Conservation (phyloP, 2,329 filamentous ascomycete genomes). For the Plectosphaerella cucumerina region DNA sequence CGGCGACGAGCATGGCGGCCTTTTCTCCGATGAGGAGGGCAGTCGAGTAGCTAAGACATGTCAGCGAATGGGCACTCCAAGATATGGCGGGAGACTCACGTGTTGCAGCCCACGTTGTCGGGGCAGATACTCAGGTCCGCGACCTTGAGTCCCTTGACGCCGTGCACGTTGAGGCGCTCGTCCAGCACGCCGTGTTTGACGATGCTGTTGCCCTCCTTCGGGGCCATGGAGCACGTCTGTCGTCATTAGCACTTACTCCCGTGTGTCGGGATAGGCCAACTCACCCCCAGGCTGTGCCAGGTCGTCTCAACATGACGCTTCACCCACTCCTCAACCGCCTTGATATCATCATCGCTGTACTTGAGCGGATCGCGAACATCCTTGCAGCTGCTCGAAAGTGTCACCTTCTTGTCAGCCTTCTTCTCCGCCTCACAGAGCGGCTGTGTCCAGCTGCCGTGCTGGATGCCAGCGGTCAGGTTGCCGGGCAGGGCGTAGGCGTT, state of each 20-base stretch:
- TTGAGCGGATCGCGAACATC: conserved; percentile 58
- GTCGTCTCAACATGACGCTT: conserved; percentile 73
- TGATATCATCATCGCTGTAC: conserved; percentile 60
- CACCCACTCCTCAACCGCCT: conserved; percentile 65
- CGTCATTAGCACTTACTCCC: not conserved
- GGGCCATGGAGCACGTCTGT: conserved; percentile 72
- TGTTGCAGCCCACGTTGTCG: conserved; percentile 72
- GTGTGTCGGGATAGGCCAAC: conserved; percentile 6
- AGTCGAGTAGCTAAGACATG: conserved; percentile 53
- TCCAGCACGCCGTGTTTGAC: conserved; percentile 77
- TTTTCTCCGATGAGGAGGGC: conserved; percentile 75
- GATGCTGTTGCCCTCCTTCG: conserved; percentile 70
- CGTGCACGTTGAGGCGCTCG: conserved; percentile 73
- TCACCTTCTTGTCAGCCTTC: conserved; percentile 35
- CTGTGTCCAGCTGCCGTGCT: conserved; percentile 68
- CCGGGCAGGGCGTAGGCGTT: conserved; percentile 71
- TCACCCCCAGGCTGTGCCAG: conserved; percentile 59
- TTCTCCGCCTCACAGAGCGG: conserved; percentile 51
- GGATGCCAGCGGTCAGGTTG: conserved; percentile 66
- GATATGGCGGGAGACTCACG: conserved; percentile 32
- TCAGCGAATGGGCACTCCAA: conserved; percentile 6
- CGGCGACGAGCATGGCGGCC: conserved; percentile 63
- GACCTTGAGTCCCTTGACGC: conserved; percentile 61
- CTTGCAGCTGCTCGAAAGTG: conserved; percentile 61
- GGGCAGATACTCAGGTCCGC: conserved; percentile 73